Percentiles rank a stretch among this genome's conserved stretches.
These are phyloP conservation scores for Ogataea sp. DNA, from an alignment of 805 yeast species.

Conservation along the genomic window DNA sequence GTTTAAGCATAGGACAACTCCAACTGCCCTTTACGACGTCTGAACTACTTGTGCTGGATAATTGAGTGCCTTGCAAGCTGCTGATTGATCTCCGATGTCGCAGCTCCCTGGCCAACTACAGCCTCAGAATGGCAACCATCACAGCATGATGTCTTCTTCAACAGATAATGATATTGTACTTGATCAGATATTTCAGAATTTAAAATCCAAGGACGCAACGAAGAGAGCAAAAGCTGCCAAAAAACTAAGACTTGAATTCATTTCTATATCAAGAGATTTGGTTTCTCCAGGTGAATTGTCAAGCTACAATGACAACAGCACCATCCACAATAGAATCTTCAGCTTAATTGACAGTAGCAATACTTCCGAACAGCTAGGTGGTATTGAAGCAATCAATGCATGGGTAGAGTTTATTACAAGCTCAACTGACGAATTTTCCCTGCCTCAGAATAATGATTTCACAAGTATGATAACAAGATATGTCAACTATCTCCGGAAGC, in stretches of 20 bases:
- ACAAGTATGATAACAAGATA: slow-evolving; percentile 85
- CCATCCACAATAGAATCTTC: slow-evolving; percentile 78
- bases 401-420: slow-evolving; percentile 80
- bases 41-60: too few species aligned
- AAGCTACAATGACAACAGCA: slow-evolving; percentile 74
- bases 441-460: slow-evolving; percentile 28
- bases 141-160: slow-evolving; percentile 2
- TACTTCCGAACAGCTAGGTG: slow-evolving; percentile 71
- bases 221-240: slow-evolving; percentile 50
- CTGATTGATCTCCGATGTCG: slow-evolving; percentile 3
- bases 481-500: slow-evolving; percentile 78
- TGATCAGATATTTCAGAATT: slow-evolving; percentile 44
- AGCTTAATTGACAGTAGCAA: slow-evolving; percentile 76
- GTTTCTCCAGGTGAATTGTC: slow-evolving; percentile 74
- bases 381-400: slow-evolving; percentile 83
- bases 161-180: slow-evolving; percentile 42
- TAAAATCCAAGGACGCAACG: slow-evolving; percentile 34
- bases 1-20: too few species aligned
- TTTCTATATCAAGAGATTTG: slow-evolving; percentile 64
- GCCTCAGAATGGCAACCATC: slow-evolving; percentile 1
- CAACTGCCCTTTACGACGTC: too few species aligned
- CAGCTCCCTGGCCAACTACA: slow-evolving; percentile 8
- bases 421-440: slow-evolving; percentile 25
- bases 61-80: too few species aligned
- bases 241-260: slow-evolving; percentile 63